Evolutionary conservation across 2,329 filamentous ascomycete species (phyloP), one percentile per base, ranked within the genome.

Genomic region (Aspergillus hortae): DNA sequence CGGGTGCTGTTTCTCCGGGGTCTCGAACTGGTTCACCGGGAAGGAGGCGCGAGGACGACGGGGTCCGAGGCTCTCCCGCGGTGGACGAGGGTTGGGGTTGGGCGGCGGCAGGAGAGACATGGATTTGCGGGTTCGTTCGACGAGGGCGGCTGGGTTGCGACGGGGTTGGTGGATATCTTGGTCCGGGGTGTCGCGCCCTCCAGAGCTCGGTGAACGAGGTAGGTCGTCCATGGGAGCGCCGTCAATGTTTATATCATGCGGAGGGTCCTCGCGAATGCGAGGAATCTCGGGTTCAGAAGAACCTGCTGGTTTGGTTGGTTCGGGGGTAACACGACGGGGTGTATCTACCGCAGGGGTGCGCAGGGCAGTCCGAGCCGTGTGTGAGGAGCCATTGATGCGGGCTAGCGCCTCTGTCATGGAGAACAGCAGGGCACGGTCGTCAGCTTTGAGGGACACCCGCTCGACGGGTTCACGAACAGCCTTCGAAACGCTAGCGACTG

Each of bases 71-170:
- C 56, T 51, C 7, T 59, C 46, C 47, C 59, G 61, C 6, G 40
- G 40, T 11, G 64, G 55, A 55, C 62, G 52, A 49, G 60, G 21
- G 50, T 38, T 45, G 41, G 61, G 51, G 42, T 38, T 46, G 44
- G 61, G 51, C 41, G 67, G 53, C 1, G 83, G 80, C 44, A 82
- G 75, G 3, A 84, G 78, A 0, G 86, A 83, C 85, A 96, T 92
- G 15, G 89, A 91, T 49, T 90, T 79, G 15, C 88, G 84, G 0
- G 92, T 95, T 44, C 91, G 86, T 64, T 95, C 90, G 4, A 87
- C 81, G 0, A 94, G 79, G 0, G 86, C 75, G 51, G 55, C 62
- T 62, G 52, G 49, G 35, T 63, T 58, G 62, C 40, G 50, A 40
- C 43, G 35, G 21, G 36, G 32, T n/a, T 14, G 55, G 43, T 23